Conservation (phyloP, 1,284 basidiomycete genomes). For the Phaffia rhodozyma region DNA sequence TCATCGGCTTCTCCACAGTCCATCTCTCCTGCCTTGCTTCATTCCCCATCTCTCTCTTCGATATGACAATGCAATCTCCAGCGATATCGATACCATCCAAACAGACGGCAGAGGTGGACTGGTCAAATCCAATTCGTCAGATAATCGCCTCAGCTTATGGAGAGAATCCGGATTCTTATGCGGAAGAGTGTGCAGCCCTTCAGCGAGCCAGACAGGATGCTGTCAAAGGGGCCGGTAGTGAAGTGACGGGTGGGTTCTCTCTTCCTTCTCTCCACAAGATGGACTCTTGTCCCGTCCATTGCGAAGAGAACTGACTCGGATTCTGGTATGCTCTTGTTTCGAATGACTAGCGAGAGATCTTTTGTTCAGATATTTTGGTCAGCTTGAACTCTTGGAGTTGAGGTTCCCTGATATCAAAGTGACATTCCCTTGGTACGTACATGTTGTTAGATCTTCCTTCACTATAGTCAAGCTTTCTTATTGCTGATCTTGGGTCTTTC, state of each 20-base stretch:
- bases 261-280: background rate
- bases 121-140: conserved; percentile 72
- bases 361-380: conserved; percentile 98
- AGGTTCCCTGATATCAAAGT: conserved; percentile 94
- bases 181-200: conserved; percentile 67
- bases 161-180: conserved; percentile 78
- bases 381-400: conserved; percentile 91
- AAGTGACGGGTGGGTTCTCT: conserved; percentile 58
- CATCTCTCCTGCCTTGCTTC: too few species aligned
- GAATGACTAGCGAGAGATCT: conserved; percentile 61
- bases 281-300: background rate
- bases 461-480: background rate
- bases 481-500: background rate
- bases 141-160: conserved; percentile 88
- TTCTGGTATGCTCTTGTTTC: background rate
- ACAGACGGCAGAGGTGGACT: conserved; percentile 57
- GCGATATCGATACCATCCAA: conserved; percentile 43
- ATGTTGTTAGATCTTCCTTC: background rate
- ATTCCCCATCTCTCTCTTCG: too few species aligned
- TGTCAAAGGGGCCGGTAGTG: conserved; percentile 84
- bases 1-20: too few species aligned
- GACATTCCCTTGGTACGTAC: conserved; percentile 69
- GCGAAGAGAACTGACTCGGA: background rate
- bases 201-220: conserved; percentile 91
- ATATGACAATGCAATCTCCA: conserved; percentile 33